Base-by-base conservation (phyloP, 2,329 filamentous ascomycete genomes). In the Plenodomus biglobosus region DNA sequence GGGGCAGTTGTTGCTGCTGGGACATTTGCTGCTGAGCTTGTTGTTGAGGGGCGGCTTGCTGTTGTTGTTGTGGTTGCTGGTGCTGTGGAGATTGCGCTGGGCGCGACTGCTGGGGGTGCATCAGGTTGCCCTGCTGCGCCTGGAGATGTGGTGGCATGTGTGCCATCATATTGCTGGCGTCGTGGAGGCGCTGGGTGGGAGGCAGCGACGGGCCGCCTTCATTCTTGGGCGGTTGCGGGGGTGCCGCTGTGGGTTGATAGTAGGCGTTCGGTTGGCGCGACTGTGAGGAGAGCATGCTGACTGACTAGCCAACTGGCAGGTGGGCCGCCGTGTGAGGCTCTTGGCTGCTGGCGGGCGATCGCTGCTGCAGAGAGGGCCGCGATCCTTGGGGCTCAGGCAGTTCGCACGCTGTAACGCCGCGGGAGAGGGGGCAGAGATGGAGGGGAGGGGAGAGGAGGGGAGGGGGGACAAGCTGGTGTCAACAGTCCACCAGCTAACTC, bases 201-300 rank as follows among this genome's bases (percentile, higher is more conserved):
- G 60, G 53, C 20, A 54, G 55, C 16, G 35, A 13, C 10, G 51
- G 34, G 48, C 40, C 27, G 6, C 8, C 48, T 11, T 60, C 55
- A n/a, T 46, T n/a, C 24, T 55, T 58, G 42, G 45, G 53, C 22
- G 42, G 43, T 35, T 47, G 48, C 36, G 39, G 38, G 30, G 50
- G 37, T 38, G 46, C 44, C 20, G 35, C 10, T 13, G 59, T 44
- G n/a, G 59, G 56, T 41, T 57, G 58, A 38, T 62, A 57, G 32
- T 50, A 51, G 27, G 8, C 13, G 11, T 32, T 32, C 48, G 46
- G 52, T 39, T 57, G 58, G 36, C 62, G 60, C 24, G 60, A 58
- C 46, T 56, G 53, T 8, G 35, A 37, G 18, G 50, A 13, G 46
- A 61, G 60, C 62, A 63, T 65, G 53, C 22, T 49, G 52, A n/a